Evolutionary conservation across 129 eudicot species (phyloP), one percentile per base, ranked within the genome.

Genomic region (Flaveria sonorensis): DNA sequence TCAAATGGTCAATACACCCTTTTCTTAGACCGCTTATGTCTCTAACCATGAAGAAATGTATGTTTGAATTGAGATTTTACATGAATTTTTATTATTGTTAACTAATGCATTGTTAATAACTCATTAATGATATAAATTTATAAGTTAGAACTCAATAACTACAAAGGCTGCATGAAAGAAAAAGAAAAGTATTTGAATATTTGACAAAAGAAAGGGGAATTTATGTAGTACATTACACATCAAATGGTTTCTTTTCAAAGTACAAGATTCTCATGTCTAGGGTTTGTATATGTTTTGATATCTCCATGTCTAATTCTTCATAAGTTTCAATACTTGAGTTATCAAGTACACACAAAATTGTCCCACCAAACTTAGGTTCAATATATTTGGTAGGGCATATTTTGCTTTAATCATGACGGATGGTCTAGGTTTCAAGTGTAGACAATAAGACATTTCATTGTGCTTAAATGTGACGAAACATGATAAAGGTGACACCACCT

Each of bases 301-400:
- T 76, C 67, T 53, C 72, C 42, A 75, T 71, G 68, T 77, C 77
- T 30, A 72, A n/a, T 84, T 65, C 57, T 60, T 56, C 63, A 39
- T 30, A 46, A 63, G 83, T 79, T 48, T 51, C 81, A 48, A 69
- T 14, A 62, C 77, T 75, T 47, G 70, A 78, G 79, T 76, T 81
- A 81, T 79, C 82, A 68, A 79, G 86, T 77, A 87, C 78, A 79
- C 59, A 74, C 66, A 68, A 64, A 52, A 40, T 68, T 71, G 81
- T 81, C 89, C 89, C 85, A 85, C 88, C 68, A 86, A 79, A 73
- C 63, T 82, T 81, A 74, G 94, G 70, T 85, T 87, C 83, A 83
- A 75, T 73, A 88, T 83, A 68, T 83, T 55, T 79, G 84, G 88
- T 70, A 15, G 69, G 69, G 42, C 69, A 63, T 63, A 30, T 63